These are phyloP conservation scores for Flaveria trinervia DNA, from an alignment of 129 eudicot species.

Conservation along the genomic window DNA sequence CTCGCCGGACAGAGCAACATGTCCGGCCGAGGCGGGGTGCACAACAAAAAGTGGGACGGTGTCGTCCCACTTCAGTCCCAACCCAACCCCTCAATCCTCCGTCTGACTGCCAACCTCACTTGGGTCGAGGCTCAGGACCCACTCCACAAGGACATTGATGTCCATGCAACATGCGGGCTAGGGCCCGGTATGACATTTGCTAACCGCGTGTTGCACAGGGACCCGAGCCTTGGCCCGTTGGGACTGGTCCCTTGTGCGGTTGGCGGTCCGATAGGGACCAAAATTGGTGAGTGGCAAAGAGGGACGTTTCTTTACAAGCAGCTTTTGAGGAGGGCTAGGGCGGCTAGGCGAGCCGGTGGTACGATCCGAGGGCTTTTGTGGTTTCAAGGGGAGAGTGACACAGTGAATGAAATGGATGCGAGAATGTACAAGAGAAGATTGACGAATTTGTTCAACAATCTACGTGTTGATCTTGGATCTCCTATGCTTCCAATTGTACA, in stretches of 20 bases:
- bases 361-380: constrained; percentile 49
- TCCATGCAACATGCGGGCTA: constrained; percentile 56
- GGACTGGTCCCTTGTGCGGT: constrained; percentile 90
- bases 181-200: constrained; percentile 88
- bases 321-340: constrained; percentile 49
- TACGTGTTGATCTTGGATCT: constrained; percentile 52
- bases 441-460: constrained; percentile 28
- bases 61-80: constrained; percentile 53
- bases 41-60: constrained; percentile 67
- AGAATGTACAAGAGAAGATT: constrained; percentile 40
- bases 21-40: constrained; percentile 87
- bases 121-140: constrained; percentile 85
- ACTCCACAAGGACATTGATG: constrained; percentile 69
- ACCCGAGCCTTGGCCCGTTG: constrained; percentile 41
- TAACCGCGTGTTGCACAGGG: constrained; percentile 36
- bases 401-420: constrained; percentile 43
- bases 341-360: constrained; percentile 52
- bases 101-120: constrained; percentile 42
- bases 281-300: constrained; percentile 54
- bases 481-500: constrained; percentile 52
- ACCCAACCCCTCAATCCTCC: constrained; percentile 41
- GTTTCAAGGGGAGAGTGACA: constrained; percentile 85
- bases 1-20: constrained; percentile 97
- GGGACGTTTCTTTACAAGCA: constrained; percentile 45
- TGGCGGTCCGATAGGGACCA: constrained; percentile 56